Evolutionary conservation across 192 early-diverging fungal species (phyloP), one percentile per base, ranked within the genome.

Genomic region (Entomortierella lignicola): DNA sequence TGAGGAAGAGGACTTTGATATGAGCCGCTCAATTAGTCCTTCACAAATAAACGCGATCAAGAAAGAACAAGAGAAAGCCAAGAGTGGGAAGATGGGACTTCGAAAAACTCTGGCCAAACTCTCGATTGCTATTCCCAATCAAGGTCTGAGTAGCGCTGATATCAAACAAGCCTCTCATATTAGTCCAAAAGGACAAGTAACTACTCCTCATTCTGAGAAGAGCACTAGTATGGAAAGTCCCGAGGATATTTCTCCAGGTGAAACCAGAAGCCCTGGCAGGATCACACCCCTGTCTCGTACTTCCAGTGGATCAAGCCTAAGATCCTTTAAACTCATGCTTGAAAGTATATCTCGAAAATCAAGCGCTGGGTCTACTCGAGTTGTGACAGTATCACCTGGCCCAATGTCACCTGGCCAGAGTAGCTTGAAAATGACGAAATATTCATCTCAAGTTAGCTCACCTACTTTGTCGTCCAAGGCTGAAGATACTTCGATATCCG

Each of bases 61-160:
- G 30, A 54, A 44, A 27, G 63, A 66, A 8, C 34, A 55, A 5
- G 67, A 66, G n/a, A 79, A 70, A 21, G 32, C 66, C 2, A 79
- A 66, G 39, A 27, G 37, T 4, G 26, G 51, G 7, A 79, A 79
- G 29, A 27, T 77, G 62, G 75, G 75, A 23, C 68, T 70, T 0
- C 55, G 67, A 4, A 79, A 70, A 58, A 70, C 65, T 0, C 41
- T 70, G 47, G 75, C 75, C 26, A 79, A 70, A 57, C 43, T 79
- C 20, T 79, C 75, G 5, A 79, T 79, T 11, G 21, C 67, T 21
- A 79, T 79, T 27, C 75, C 75, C 11, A 66, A 37, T 23, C 75
- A 79, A 32, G 15, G 2, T 42, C 41, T 32, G 7, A 23, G 18
- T 8, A 41, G 39, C 20, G 26, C 21, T 50, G 32, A 12, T 5